Evolutionary conservation across 345 rosid species (phyloP), one percentile per base, ranked within the genome.

Genomic region (Acer negundo): DNA sequence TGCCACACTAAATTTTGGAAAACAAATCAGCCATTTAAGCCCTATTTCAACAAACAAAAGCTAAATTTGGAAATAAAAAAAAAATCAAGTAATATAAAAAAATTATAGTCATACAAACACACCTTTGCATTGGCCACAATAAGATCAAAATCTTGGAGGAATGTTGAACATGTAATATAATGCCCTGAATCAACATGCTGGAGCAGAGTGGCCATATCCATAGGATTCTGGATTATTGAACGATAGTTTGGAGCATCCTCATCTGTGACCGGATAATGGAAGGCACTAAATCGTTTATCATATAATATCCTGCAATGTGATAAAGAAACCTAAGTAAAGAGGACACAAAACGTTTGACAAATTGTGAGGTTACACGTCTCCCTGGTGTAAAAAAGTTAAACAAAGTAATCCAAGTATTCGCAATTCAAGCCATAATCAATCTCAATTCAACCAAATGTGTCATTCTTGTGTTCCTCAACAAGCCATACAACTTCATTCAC

Each of bases 161-260:
- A 97, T 69, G 91, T 83, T 75, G 97, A 84, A 83, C 95, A 91
- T 51, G 98, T 87, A 69, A 97, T 80, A 83, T 88, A 97, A 61
- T 91, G 95, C 75, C 97, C 99, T 76, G 92, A 74, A 79, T 94
- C 97, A 23, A 94, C 99, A 79, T 83, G 95, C 83, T 93, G 98
- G 78, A 97, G 83, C 79, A 97, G 73, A 56, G 98, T 94, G 70
- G 98, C 96, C 70, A 91, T 49, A 80, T 97, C 99, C 99, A 97
- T 93, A 11, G 99, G 98, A 82, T 86, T 94, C 82, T 94, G 97
- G 85, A 97, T 90, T 66, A 97, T 81, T 46, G 97, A 69, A 68
- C 91, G 91, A 81, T 97, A 97, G 76, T 91, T 93, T 77, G 98
- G 99, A 79, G 97, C 98, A 85, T 94, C 99, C 82, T 97, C 99